Conservation (phyloP, 768 basidiomycete genomes). For the Amanita exitialis region DNA sequence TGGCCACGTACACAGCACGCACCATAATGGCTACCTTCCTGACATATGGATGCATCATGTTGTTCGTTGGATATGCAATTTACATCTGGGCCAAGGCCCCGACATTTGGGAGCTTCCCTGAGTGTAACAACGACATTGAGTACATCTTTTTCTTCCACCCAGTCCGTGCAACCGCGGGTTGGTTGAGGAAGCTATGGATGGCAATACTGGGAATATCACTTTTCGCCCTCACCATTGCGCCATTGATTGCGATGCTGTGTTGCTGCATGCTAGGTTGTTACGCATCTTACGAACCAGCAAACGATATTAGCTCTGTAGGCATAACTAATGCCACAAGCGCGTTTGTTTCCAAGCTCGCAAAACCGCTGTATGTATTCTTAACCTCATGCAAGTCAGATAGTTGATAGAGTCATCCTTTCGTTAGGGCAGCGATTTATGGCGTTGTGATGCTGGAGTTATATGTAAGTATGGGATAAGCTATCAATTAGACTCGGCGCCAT, state of each 20-base stretch:
- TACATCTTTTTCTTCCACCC: slow-evolving; percentile 7
- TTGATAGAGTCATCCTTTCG: neutral
- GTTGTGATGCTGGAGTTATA: slow-evolving; percentile 10
- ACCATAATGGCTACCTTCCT: neutral
- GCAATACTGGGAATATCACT: slow-evolving; percentile 1
- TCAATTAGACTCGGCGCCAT: no score
- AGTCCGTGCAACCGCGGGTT: slow-evolving; percentile 7
- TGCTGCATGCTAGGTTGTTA: neutral
- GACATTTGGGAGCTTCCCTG: slow-evolving; percentile 1
- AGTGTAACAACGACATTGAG: slow-evolving; percentile 6
- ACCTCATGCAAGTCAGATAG: neutral
- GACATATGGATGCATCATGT: slow-evolving; percentile 6
- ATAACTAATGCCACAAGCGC: neutral
- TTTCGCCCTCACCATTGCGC: neutral
- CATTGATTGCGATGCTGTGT: neutral
- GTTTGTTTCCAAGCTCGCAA: neutral
- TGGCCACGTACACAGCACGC: neutral
- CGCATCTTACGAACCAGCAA: no score
- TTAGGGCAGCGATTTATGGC: slow-evolving; percentile 7
- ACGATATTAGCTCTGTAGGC: no score
- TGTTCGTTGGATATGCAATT: slow-evolving; percentile 7
- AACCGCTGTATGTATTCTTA: neutral
- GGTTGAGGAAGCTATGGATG: slow-evolving; percentile 11
- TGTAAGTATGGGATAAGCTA: neutral
- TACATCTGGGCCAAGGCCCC: slow-evolving; percentile 10